Evolutionary conservation across 345 rosid genomes (phyloP), one percentile per base, ranked within the genome.

Genomic region (Acer negundo): DNA sequence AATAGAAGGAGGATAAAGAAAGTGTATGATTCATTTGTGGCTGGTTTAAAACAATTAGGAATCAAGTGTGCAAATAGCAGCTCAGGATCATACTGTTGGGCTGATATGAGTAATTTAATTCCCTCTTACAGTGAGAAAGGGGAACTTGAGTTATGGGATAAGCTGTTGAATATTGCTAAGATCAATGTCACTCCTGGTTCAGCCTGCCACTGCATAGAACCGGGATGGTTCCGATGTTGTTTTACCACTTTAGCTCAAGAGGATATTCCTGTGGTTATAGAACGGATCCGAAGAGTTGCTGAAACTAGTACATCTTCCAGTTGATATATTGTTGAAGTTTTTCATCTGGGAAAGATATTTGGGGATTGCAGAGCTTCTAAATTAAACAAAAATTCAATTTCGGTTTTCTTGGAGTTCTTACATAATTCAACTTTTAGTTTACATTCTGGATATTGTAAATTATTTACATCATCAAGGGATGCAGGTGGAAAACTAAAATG

Each of bases 141-240:
- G 31, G 98, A 95, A 75, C 92, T 92, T 77, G 94, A 92, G 78
- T 82, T 93, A 44, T 93, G 91, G 86, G 90, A 92, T 77, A 87
- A 88, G 80, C 89, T 96, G 13, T 73, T 93, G 81, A 91, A 84
- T 76, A 80, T 87, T 78, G 92, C 90, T 69, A 93, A 93, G 86
- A 87, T 93, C 82, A 96, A 92, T 67, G 87, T 84, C 64, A 96
- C 98, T 79, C 97, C 99, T 13, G 97, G 98, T 8, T 87, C 94
- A 42, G 95, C 97, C 6, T 93, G 99, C 81, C 97, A 92, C 81
- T 91, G 97, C 86, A 92, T 90, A 77, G 95, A 96, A 82, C 95
- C 94, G 0, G 99, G 99, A 74, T 96, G 99, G 98, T 96, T 96
- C 75, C 81, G 98, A 31, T 95, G 96, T 77, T 91, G 97, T 87